phyloP scores from a whole-genome alignment of 164 flowering plant species.

The Vitis labrusca region DNA sequence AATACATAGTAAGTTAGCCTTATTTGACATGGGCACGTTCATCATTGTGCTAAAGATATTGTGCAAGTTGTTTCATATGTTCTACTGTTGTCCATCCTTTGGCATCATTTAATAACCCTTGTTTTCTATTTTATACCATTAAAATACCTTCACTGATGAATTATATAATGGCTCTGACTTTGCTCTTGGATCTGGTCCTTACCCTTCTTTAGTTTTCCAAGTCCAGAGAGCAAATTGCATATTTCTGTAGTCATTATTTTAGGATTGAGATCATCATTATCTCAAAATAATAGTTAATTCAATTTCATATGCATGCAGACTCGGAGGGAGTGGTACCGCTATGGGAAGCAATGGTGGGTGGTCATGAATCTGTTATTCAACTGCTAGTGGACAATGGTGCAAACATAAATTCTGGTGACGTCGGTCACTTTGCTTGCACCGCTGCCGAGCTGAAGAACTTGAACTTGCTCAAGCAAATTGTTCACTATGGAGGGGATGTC shows the following conservation, averaged over 20 bases:
- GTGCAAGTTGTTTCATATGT: background rate
- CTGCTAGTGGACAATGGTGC: conserved; percentile 60
- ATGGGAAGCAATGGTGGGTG: conserved; percentile 80
- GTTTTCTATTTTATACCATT: too few species aligned
- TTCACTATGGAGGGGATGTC: conserved; percentile 54
- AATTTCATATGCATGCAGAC: conserved; percentile 36
- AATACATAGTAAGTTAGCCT: too few species aligned
- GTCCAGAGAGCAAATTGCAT: background rate
- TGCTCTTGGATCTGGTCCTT: background rate
- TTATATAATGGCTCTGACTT: too few species aligned
- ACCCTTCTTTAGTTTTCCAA: background rate
- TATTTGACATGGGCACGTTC: too few species aligned
- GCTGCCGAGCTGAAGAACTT: conserved; percentile 71
- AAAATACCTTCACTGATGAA: too few species aligned
- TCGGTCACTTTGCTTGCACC: conserved; percentile 69
- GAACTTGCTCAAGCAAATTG: conserved; percentile 50
- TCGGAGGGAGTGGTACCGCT: conserved; percentile 72
- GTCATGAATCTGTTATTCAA: conserved; percentile 45
- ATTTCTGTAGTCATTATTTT: background rate
- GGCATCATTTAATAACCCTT: too few species aligned
- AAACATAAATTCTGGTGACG: conserved; percentile 43
- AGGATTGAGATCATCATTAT: background rate
- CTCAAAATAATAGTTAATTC: background rate
- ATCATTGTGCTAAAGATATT: background rate
- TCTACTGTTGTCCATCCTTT: background rate